Evolutionary conservation across 2,329 filamentous ascomycete species (phyloP).

Genomic region (Talaromyces verruculosus): DNA sequence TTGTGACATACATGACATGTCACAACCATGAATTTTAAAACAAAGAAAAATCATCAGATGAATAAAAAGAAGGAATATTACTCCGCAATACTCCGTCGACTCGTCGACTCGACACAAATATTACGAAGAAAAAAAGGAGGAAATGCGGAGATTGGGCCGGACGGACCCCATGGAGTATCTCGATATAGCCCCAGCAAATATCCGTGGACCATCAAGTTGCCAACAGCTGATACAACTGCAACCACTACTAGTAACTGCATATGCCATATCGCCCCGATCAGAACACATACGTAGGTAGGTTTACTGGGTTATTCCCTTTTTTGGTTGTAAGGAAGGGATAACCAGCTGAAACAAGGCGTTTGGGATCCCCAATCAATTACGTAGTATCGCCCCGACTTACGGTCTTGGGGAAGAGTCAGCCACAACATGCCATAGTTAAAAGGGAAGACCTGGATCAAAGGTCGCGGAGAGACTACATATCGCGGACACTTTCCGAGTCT

Average conservation of each 20-base stretch:
- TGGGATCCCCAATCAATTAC: background rate
- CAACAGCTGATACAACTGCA: background rate
- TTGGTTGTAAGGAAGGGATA: background rate
- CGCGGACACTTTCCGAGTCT: background rate
- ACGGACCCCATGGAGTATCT: background rate
- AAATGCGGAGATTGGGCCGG: background rate
- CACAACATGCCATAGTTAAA: background rate
- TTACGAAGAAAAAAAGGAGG: background rate
- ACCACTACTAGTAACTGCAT: background rate
- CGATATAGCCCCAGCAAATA: background rate
- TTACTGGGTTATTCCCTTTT: too few relatives aligned
- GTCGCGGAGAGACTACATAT: background rate
- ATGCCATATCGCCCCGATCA: background rate
- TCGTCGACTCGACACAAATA: background rate
- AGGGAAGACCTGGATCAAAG: background rate
- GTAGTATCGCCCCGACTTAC: background rate
- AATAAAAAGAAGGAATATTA: background rate
- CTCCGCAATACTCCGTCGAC: background rate
- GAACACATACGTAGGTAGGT: background rate
- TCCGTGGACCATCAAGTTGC: background rate
- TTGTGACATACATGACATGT: constrained; percentile 1
- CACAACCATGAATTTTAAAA: background rate
- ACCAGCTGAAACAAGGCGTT: background rate
- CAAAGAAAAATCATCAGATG: background rate
- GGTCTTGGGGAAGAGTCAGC: background rate